Evolutionary conservation across 805 yeast species (phyloP), one percentile per base, ranked within the genome.

Genomic region (Monosporozyma siamensis): DNA sequence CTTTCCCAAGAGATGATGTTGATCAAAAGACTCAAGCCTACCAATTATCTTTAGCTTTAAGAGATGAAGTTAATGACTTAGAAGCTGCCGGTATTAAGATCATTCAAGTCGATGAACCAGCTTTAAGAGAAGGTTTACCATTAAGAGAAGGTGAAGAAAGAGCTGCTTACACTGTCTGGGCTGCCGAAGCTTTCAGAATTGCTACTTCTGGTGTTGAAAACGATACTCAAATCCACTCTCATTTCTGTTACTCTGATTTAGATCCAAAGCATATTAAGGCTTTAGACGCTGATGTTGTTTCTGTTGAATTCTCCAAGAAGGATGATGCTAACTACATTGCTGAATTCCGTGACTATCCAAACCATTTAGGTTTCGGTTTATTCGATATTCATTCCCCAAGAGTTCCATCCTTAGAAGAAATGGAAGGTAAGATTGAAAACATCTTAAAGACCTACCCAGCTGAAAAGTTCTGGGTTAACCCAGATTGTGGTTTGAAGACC

Each of bases 221-320:
- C 78, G 68, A 77, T 55, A 92, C 98, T 59, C 98, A 92, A 77
- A 88, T 92, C 71, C 98, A 92, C 82, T 90, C 97, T 50, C 98
- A 92, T 75, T 92, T 92, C 95, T 92, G 98, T 77, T 92, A 92
- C 89, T 92, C 98, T 49, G 98, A 92, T 72, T 80, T 92, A 71
- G 97, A 92, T 78, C 97, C 97, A 66, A 85, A 85, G 80, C 97
- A 90, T 74, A 92, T 92, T 80, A 90, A 92, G 81, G 97, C 97
- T 56, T 78, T 92, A 67, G 98, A 92, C 71, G 98, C 98, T 59
- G 98, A 92, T 72, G 98, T 92, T 60, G 98, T 92, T 53, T 90
- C 97, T 47, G 90, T 92, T 60, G 98, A 92, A 77, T 92, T 87
- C 84, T 89, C 97, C 67, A 92, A 92, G 89, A 92, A 92, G 84